phyloP scores from a whole-genome alignment of 164 flowering plant genomes.

The Liquidambar formosana region DNA sequence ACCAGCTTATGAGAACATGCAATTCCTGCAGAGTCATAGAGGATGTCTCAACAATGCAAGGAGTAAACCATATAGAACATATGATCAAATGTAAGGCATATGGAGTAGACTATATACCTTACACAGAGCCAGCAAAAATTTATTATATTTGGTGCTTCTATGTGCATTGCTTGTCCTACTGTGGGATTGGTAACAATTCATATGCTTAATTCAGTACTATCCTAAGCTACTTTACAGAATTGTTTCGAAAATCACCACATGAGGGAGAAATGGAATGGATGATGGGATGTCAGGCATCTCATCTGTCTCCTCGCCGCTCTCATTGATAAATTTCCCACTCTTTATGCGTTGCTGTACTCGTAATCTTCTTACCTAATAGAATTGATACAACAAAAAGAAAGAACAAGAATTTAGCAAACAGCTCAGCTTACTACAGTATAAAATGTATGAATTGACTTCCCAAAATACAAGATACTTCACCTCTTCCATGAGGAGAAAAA shows the following conservation, averaged over 20 bases:
- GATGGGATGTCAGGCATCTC: constrained; percentile 95
- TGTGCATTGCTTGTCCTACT: background rate
- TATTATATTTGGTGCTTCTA: background rate
- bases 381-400: background rate
- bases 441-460: background rate
- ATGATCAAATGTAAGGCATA: too few relatives aligned
- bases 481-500: constrained; percentile 97
- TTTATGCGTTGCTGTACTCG: constrained; percentile 72
- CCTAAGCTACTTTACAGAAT: background rate
- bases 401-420: background rate
- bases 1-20: background rate
- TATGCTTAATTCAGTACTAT: background rate
- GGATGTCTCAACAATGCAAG: background rate
- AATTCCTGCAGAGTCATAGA: background rate
- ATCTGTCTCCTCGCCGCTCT: constrained; percentile 47
- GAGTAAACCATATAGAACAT: background rate
- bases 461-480: constrained; percentile 31
- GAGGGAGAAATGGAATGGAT: constrained; percentile 80
- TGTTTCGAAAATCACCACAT: constrained; percentile 52
- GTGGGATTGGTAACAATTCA: background rate
- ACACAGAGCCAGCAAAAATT: too few relatives aligned
- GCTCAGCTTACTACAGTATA: background rate
- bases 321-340: constrained; percentile 35
- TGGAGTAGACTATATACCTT: too few relatives aligned
- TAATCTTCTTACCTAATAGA: constrained; percentile 71